phyloP scores from a whole-genome alignment of 176 grass and related monocot species.

The Zea mays region Zm-B73-REFERENCE-NAM-5.0 NC_050099.1:161732001-161732500 shows the following conservation, averaged over 20 bases:
- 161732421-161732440: slow-evolving; percentile 46
- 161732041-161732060: slow-evolving; percentile 38
- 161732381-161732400: slow-evolving; percentile 24
- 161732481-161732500: slow-evolving; percentile 44
- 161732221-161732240: slow-evolving; percentile 50
- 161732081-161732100: slow-evolving; percentile 46
- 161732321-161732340: slow-evolving; percentile 32
- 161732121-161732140: slow-evolving; percentile 43
- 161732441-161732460: slow-evolving; percentile 46
- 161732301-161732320: slow-evolving; percentile 48
- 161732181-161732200: slow-evolving; percentile 36
- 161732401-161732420: slow-evolving; percentile 44
- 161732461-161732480: slow-evolving; percentile 51
- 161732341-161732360: slow-evolving; percentile 34
- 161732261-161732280: slow-evolving; percentile 60
- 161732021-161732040: slow-evolving; percentile 39
- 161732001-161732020: not conserved
- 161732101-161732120: slow-evolving; percentile 57
- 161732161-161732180: slow-evolving; percentile 44
- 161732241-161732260: slow-evolving; percentile 51
- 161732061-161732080: slow-evolving; percentile 45
- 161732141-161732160: slow-evolving; percentile 34
- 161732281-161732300: slow-evolving; percentile 51
- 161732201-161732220: slow-evolving; percentile 32
- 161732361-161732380: slow-evolving; percentile 42